Evolutionary conservation across 768 basidiomycete genomes (phyloP).

Genomic region (Naganishia vaughanmartiniae): DNA sequence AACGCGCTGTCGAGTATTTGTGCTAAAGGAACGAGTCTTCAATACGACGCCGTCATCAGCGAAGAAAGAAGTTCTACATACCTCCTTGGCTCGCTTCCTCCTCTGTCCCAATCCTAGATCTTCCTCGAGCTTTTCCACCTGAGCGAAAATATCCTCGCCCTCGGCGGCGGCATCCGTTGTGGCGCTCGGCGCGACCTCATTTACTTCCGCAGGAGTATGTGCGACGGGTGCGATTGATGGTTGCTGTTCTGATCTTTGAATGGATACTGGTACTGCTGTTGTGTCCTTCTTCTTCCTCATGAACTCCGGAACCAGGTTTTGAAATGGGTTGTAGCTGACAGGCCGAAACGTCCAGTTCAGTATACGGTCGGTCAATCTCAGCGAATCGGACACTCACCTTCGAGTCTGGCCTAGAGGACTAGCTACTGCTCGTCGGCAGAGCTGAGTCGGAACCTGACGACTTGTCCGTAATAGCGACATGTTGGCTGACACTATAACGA

Average conservation of each 20-base stretch:
- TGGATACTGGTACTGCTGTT: conserved; percentile 2
- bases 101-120: conserved; percentile 17
- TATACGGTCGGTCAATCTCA: neutral
- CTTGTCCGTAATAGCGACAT: conserved; percentile 14
- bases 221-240: neutral
- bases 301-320: conserved; percentile 62
- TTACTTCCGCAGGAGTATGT: neutral
- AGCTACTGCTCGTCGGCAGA: neutral
- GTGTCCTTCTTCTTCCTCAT: conserved; percentile 56
- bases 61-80: neutral
- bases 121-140: conserved; percentile 27
- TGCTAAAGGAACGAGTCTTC: conserved; percentile 60
- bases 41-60: neutral
- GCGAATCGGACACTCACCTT: no score
- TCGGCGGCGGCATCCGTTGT: conserved; percentile 13
- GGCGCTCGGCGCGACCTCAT: neutral
- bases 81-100: conserved; percentile 25
- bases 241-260: neutral
- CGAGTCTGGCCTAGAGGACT: conserved; percentile 9
- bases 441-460: neutral
- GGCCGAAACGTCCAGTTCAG: neutral
- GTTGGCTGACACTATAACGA: conserved; percentile 1
- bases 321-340: conserved; percentile 62
- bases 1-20: conserved; percentile 85
- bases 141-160: conserved; percentile 26